These are phyloP conservation scores for Heracleum sosnowskyi DNA, from an alignment of 129 eudicot species.

Conservation along the genomic window DNA sequence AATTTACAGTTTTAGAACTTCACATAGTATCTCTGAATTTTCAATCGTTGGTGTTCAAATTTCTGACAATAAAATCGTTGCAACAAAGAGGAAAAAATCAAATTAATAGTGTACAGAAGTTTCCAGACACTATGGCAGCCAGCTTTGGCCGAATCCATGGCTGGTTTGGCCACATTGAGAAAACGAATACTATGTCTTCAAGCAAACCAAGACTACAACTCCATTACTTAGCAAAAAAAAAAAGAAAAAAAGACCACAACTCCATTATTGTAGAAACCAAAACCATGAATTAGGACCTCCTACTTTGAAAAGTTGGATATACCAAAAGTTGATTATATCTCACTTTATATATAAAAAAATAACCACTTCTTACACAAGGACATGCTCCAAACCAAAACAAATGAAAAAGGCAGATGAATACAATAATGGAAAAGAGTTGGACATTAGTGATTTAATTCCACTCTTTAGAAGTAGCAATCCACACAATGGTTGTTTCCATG, in stretches of 20 bases:
- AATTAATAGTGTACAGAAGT: no score
- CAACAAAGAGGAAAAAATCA: no score
- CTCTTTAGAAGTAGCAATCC: conserved; percentile 7
- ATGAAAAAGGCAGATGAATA: neutral
- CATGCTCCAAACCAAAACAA: conserved; percentile 9
- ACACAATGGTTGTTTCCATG: conserved; percentile 1
- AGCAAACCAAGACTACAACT: neutral
- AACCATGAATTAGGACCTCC: neutral
- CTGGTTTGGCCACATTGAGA: neutral
- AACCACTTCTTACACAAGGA: neutral
- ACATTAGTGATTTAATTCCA: neutral
- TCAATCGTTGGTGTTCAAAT: no score
- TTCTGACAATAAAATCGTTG: no score
- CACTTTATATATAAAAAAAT: neutral
- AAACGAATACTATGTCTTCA: neutral
- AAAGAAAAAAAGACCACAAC: neutral
- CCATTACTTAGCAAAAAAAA: no score
- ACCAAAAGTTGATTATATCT: neutral
- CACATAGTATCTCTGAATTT: no score
- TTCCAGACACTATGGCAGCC: no score
- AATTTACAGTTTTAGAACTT: no score
- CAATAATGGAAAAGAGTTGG: conserved; percentile 1
- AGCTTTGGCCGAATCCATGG: neutral
- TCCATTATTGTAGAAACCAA: neutral
- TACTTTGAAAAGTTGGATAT: neutral